phyloP scores from a whole-genome alignment of 441 rosid species.

The Isatis lusitanica region DNA sequence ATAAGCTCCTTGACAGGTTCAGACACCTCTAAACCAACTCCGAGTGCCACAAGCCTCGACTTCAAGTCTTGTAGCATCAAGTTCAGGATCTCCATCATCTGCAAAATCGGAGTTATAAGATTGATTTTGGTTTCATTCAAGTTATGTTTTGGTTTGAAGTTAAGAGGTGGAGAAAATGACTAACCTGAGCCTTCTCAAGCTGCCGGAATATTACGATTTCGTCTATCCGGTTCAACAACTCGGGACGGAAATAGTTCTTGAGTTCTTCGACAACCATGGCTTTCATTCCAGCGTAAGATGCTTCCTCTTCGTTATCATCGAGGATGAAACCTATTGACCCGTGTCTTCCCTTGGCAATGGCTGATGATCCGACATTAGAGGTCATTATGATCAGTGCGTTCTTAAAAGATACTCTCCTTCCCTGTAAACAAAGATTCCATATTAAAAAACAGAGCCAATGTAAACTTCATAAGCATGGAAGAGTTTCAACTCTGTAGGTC shows the following conservation, averaged over 20 bases:
- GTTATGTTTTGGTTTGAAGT: background rate
- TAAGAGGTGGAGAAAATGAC: slow-evolving; percentile 22
- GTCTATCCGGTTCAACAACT: slow-evolving; percentile 73
- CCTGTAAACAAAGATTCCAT: slow-evolving; percentile 44
- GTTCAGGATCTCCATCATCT: slow-evolving; percentile 82
- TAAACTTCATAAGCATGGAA: background rate
- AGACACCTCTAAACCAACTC: slow-evolving; percentile 81
- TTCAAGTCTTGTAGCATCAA: slow-evolving; percentile 90
- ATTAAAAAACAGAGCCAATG: background rate
- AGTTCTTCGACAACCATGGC: slow-evolving; percentile 68
- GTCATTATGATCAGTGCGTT: slow-evolving; percentile 78
- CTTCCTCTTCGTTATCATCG: slow-evolving; percentile 47
- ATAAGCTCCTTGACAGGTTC: slow-evolving; percentile 74
- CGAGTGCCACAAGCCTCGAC: slow-evolving; percentile 71
- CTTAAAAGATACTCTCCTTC: slow-evolving; percentile 74
- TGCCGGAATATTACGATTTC: slow-evolving; percentile 69
- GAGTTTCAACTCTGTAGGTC: background rate
- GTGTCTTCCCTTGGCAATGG: slow-evolving; percentile 67
- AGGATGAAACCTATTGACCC: slow-evolving; percentile 69
- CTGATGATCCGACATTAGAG: slow-evolving; percentile 67
- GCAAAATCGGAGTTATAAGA: slow-evolving; percentile 18
- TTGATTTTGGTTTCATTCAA: background rate
- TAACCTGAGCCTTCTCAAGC: slow-evolving; percentile 85
- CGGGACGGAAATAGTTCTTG: slow-evolving; percentile 72
- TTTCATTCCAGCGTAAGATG: slow-evolving; percentile 64